Conservation (phyloP, 2,329 filamentous ascomycete genomes). For the Exutisphaerella laricina region DNA sequence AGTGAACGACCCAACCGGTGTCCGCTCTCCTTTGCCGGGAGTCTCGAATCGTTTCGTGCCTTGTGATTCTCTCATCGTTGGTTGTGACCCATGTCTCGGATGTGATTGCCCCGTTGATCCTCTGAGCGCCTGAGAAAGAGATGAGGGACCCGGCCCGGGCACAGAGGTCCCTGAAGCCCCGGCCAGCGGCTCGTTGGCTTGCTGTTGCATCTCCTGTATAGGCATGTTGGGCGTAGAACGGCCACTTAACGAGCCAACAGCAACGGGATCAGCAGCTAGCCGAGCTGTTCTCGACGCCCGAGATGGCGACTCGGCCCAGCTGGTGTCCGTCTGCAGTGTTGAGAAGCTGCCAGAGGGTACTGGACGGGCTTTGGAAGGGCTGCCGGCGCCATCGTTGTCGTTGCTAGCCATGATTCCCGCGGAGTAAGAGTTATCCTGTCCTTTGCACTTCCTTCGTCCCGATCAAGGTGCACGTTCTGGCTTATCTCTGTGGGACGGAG, state of each 20-base stretch:
- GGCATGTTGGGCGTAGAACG: constrained; percentile 16
- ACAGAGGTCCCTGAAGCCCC: constrained; percentile 50
- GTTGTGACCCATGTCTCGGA: constrained; percentile 55
- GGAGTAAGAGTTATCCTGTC: too few relatives aligned
- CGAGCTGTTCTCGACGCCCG: constrained; percentile 40
- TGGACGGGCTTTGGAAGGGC: constrained; percentile 16
- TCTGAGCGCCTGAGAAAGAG: constrained; percentile 79
- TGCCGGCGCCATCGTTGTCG: constrained; percentile 1
- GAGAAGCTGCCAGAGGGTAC: constrained; percentile 20
- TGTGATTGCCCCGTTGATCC: constrained; percentile 66
- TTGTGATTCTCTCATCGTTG: constrained; percentile 52
- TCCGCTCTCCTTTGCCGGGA: constrained; percentile 49
- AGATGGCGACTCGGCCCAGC: constrained; percentile 34
- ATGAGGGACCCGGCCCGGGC: constrained; percentile 76
- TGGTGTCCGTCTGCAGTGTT: constrained; percentile 14
- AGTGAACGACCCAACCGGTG: constrained; percentile 72
- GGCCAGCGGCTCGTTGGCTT: constrained; percentile 57
- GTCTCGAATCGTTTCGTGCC: constrained; percentile 28
- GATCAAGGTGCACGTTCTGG: too few relatives aligned
- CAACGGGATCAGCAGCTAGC: constrained; percentile 26
- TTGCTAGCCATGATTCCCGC: not conserved
- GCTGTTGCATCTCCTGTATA: constrained; percentile 47
- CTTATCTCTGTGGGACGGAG: too few relatives aligned
- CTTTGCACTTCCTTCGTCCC: too few relatives aligned
- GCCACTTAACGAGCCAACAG: constrained; percentile 21